phyloP scores from a whole-genome alignment of 2,329 filamentous ascomycete species.

The Pestalotiopsis sp. region DNA sequence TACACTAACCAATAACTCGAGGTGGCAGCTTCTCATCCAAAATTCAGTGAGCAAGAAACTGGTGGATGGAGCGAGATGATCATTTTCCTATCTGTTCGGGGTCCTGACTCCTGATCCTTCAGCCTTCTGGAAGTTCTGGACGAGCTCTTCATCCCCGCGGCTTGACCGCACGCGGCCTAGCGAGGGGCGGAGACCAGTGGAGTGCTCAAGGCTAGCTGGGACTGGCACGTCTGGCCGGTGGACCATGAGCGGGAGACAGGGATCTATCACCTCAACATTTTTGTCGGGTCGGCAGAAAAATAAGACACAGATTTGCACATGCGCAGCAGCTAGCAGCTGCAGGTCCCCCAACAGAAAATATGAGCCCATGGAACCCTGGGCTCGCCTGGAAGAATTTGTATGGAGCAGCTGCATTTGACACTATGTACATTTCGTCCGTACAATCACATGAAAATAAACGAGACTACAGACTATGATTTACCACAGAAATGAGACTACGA shows the following conservation, averaged over 20 bases:
- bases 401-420: too few species aligned
- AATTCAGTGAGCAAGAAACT: too few species aligned
- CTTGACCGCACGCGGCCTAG: conserved; percentile 8
- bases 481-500: too few species aligned
- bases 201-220: background rate
- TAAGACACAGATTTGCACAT: background rate
- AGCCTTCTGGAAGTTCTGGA: background rate
- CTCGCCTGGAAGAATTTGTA: too few species aligned
- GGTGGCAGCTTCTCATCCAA: too few species aligned
- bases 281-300: conserved; percentile 2
- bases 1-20: too few species aligned
- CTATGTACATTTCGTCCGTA: too few species aligned
- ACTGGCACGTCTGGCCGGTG: background rate
- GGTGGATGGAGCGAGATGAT: too few species aligned
- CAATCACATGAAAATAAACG: too few species aligned
- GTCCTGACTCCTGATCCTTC: background rate
- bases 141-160: background rate
- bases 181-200: background rate
- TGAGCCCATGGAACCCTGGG: background rate
- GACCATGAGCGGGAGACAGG: conserved; percentile 2
- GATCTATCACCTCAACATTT: conserved; percentile 10
- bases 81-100: too few species aligned
- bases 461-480: too few species aligned
- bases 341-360: conserved; percentile 12
- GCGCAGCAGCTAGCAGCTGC: background rate